Evolutionary conservation across 345 rosid species (phyloP).

Genomic region (Schrenkiella parvula): DNA sequence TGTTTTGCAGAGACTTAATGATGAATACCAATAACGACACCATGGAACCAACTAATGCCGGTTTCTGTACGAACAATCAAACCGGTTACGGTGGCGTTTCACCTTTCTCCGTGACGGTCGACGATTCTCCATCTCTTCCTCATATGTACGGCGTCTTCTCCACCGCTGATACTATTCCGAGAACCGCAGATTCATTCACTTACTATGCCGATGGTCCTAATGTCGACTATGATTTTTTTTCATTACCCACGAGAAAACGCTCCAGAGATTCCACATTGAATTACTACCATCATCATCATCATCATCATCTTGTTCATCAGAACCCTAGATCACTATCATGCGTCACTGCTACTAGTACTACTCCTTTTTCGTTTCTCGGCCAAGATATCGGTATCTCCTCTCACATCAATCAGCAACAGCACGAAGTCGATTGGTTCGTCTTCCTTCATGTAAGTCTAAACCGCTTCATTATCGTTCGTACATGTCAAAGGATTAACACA

Average conservation of each 20-base stretch:
- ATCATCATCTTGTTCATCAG: constrained; percentile 28
- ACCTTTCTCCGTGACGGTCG: constrained; percentile 9
- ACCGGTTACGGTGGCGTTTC: constrained; percentile 22
- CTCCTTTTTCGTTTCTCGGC: constrained; percentile 56
- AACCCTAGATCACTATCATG: constrained; percentile 24
- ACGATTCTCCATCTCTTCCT: constrained; percentile 40
- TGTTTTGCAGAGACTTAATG: constrained; percentile 42
- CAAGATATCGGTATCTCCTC: constrained; percentile 50
- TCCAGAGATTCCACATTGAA: constrained; percentile 42
- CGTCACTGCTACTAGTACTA: background rate
- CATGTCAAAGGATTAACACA: background rate
- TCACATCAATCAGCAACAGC: constrained; percentile 66
- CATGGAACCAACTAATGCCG: constrained; percentile 26
- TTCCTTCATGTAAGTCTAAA: constrained; percentile 56
- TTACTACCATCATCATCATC: no score
- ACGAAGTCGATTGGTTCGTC: constrained; percentile 55
- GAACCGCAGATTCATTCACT: constrained; percentile 34
- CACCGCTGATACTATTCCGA: constrained; percentile 29
- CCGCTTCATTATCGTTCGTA: no score
- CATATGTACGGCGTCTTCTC: constrained; percentile 42
- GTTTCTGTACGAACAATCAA: constrained; percentile 13
- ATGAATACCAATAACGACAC: constrained; percentile 32
- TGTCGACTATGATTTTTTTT: constrained; percentile 15
- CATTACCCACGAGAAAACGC: constrained; percentile 48
- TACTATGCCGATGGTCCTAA: constrained; percentile 36